These are phyloP conservation scores for Metroxylon sagu DNA, from an alignment of 176 grass and related monocot species.

Conservation along the genomic window DNA sequence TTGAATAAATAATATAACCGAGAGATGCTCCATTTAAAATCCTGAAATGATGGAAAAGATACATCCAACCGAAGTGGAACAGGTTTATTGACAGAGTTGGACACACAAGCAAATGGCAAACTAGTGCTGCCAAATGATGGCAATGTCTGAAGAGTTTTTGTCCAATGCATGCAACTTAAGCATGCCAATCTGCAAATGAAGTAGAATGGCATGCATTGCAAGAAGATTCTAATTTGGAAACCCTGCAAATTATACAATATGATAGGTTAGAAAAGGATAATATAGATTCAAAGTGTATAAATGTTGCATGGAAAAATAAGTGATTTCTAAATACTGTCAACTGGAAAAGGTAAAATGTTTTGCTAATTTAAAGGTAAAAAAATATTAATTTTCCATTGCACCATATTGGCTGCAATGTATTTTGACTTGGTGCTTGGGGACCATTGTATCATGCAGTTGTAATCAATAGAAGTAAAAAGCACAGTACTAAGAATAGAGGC, in stretches of 20 bases:
- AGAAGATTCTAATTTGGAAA: conserved; percentile 26
- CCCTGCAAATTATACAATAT: conserved; percentile 44
- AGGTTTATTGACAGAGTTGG: conserved; percentile 59
- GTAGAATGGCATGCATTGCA: conserved; percentile 39
- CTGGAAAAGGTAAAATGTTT: too few species aligned
- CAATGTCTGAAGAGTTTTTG: conserved; percentile 24
- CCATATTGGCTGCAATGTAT: too few species aligned
- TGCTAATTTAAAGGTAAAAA: too few species aligned
- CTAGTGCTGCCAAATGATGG: conserved; percentile 32
- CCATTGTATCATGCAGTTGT: too few species aligned
- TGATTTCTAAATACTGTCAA: too few species aligned
- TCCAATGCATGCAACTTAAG: conserved; percentile 31
- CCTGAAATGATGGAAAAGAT: conserved; percentile 52
- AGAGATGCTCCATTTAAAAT: conserved; percentile 81
- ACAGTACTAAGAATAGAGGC: too few species aligned
- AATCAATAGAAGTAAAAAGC: too few species aligned
- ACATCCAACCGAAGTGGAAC: conserved; percentile 76
- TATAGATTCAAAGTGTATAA: not conserved
- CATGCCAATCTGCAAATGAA: conserved; percentile 41
- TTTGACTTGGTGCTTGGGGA: too few species aligned
- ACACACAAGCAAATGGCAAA: conserved; percentile 79
- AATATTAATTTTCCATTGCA: too few species aligned
- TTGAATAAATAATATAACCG: conserved; percentile 92
- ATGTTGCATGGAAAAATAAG: too few species aligned
- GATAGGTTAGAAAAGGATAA: conserved; percentile 27